Evolutionary conservation across 805 yeast genomes (phyloP), one percentile per base, ranked within the genome.

Genomic region (Zygoascus flipseniorum): DNA sequence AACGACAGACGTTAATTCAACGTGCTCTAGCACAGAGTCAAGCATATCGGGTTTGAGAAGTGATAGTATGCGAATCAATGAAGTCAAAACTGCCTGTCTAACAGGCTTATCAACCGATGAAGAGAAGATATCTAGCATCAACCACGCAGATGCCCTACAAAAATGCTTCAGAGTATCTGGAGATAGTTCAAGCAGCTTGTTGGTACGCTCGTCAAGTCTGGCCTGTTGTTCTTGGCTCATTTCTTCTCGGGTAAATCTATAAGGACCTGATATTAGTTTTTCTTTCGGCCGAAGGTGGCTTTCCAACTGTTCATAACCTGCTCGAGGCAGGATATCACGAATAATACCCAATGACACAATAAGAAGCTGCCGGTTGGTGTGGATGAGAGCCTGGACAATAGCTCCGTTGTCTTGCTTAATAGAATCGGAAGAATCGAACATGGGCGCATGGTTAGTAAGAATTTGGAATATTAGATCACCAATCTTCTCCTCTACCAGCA

Each of bases 361-460:
- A 18, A 85, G 66, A 31, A 86, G 64, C n/a, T 82, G 85, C 59
- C 82, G 84, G 0, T 92, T 89, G 1, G 82, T 78, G 52, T 83
- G 79, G 81, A 87, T 83, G 42, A 89, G 67, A 0, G 87, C 79
- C 61, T 86, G 95, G 47, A 84, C 78, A 5, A 88, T 72, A 1
- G 80, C 64, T 1, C 60, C 51, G 43, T 55, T 63, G 8, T 70
- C 63, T 5, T 59, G 63, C 5, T 55, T 62, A 32, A 56, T 37
- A 32, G 58, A 55, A 31, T 58, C 56, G 11, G 60, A 52, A 20
- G 52, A 46, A 14, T 62, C 65, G 31, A 58, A 54, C 32, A 59
- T 59, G 2, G 67, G 63, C 10, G 78, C 73, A 59, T 76, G 82
- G 43, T 74, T 76, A 23, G 77, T 71, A 52, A 86, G 67, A 1